These are phyloP conservation scores for Sideroxylon spinosum DNA, from an alignment of 179 eudicot genomes.

Conservation along the genomic window DNA sequence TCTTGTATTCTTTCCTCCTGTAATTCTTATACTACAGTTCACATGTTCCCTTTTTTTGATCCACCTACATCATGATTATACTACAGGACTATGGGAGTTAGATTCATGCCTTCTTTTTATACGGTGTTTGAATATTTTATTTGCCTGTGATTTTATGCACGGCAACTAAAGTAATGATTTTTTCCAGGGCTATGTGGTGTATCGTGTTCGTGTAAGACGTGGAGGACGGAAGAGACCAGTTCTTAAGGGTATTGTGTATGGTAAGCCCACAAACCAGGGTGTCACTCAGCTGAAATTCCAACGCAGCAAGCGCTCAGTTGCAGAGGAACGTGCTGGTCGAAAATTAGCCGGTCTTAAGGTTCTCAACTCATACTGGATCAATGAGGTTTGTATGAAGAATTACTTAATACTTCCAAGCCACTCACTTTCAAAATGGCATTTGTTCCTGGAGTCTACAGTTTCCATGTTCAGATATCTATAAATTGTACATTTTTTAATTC, in stretches of 20 bases:
- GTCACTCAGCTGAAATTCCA: constrained; percentile 45
- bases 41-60: no score
- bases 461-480: not conserved
- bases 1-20: no score
- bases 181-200: constrained; percentile 43
- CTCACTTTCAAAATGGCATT: not conserved
- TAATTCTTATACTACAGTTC: no score
- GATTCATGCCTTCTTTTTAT: not conserved
- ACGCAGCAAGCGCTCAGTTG: constrained; percentile 32
- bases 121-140: not conserved
- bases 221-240: constrained; percentile 70
- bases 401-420: not conserved
- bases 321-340: constrained; percentile 32
- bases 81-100: not conserved
- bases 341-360: constrained; percentile 35
- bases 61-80: not conserved
- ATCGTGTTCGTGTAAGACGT: constrained; percentile 55
- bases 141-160: not conserved
- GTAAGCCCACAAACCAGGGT: constrained; percentile 64
- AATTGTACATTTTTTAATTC: not conserved
- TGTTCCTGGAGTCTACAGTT: not conserved
- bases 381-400: constrained; percentile 23
- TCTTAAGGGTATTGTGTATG: constrained; percentile 65
- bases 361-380: constrained; percentile 35
- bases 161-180: not conserved